Conservation (phyloP, 306 rosid genomes). For the Prunus mira region DNA sequence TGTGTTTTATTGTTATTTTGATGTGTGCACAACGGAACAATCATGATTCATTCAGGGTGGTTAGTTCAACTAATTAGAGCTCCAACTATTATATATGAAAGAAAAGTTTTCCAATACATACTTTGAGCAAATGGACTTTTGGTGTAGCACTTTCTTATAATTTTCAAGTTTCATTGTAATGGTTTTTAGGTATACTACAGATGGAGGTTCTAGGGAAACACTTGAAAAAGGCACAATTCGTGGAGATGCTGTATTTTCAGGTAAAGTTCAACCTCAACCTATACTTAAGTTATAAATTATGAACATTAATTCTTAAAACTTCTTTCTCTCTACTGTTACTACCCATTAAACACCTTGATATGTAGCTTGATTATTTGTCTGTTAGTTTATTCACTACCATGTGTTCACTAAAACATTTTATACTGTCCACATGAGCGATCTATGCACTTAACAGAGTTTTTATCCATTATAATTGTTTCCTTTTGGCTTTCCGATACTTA, state of each 20-base stretch:
- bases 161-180: slow-evolving; percentile 2
- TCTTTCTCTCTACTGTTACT: neutral
- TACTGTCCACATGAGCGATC: neutral
- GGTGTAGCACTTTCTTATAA: slow-evolving; percentile 16
- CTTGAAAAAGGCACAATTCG: slow-evolving; percentile 86
- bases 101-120: neutral
- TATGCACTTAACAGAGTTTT: neutral
- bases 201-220: slow-evolving; percentile 80
- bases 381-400: neutral
- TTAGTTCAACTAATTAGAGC: neutral
- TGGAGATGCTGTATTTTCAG: slow-evolving; percentile 77
- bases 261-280: slow-evolving; percentile 34
- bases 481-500: neutral
- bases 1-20: neutral
- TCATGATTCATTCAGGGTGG: neutral
- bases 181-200: slow-evolving; percentile 79
- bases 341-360: neutral
- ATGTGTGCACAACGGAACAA: neutral
- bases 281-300: neutral
- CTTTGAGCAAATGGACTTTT: slow-evolving; percentile 5
- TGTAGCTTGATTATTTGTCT: neutral
- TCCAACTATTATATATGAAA: neutral
- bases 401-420: neutral
- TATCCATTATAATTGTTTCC: neutral
- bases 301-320: neutral